These are phyloP conservation scores for Colletotrichum sp. DNA, from an alignment of 2,329 filamentous ascomycete species.

Conservation along the genomic window DNA sequence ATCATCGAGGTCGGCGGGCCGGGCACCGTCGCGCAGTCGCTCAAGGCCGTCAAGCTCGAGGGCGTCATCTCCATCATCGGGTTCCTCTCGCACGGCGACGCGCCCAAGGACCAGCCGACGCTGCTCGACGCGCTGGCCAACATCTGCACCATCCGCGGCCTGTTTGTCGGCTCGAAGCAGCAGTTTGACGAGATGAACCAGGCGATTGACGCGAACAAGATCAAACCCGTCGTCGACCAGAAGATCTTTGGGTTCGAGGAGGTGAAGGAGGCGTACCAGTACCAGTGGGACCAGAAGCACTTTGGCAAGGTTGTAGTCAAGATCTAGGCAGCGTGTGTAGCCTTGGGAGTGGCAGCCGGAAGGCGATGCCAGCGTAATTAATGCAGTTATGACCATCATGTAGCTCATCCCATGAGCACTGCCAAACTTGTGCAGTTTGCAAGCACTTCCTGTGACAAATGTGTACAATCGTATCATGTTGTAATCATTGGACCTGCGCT, in stretches of 20 bases:
- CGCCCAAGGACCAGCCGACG: neutral
- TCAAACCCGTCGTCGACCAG: constrained; percentile 10
- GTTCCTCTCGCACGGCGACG: constrained; percentile 6
- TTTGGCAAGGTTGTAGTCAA: constrained; percentile 19
- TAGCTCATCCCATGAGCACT: neutral
- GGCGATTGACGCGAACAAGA: constrained; percentile 15
- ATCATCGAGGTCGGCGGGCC: constrained; percentile 54
- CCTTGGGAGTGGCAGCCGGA: neutral
- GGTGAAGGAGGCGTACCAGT: constrained; percentile 19
- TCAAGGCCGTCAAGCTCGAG: constrained; percentile 48
- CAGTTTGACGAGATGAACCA: constrained; percentile 20
- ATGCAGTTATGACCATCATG: neutral
- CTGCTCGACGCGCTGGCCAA: constrained; percentile 16
- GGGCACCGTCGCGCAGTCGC: constrained; percentile 47
- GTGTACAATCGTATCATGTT: rapidly evolving
- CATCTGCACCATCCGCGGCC: constrained; percentile 14
- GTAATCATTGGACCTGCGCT: neutral
- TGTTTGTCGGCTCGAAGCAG: constrained; percentile 17
- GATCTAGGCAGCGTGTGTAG: neutral
- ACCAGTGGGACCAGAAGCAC: constrained; percentile 14
- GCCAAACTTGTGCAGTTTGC: rapidly evolving
- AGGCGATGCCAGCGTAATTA: neutral
- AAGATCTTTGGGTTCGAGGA: constrained; percentile 17
- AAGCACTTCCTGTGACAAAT: neutral
- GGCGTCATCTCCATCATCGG: constrained; percentile 49